A percentile compares a stretch with the other conserved stretches of the same genome.
Conservation (phyloP, 1,284 basidiomycete species). For the Bjerkandera adusta region DNA sequence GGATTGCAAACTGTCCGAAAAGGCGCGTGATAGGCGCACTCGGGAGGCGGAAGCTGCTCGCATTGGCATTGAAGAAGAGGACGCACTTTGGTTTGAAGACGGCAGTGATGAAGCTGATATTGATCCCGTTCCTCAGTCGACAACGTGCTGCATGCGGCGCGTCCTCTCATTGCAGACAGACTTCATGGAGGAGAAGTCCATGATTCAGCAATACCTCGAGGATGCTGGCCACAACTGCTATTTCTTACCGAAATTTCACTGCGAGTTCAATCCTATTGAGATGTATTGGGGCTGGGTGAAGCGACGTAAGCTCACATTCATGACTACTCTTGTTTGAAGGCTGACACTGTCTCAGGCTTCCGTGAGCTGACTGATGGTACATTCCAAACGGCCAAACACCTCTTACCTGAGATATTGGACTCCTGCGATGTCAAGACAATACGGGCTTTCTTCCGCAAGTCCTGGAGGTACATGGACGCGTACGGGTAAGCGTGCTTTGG, state of each 20-base stretch:
- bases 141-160: slow-evolving; percentile 20
- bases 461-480: slow-evolving; percentile 7
- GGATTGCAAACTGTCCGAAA: slow-evolving; percentile 12
- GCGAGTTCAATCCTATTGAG: slow-evolving; percentile 24
- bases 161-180: slow-evolving; percentile 21
- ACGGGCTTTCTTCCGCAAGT: slow-evolving; percentile 6
- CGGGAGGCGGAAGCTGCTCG: not conserved
- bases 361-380: slow-evolving; percentile 2
- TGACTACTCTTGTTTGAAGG: not conserved
- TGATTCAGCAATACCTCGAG: slow-evolving; percentile 8
- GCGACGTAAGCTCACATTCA: not conserved
- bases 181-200: slow-evolving; percentile 20
- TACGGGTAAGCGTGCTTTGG: slow-evolving; percentile 4
- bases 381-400: not conserved
- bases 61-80: not conserved
- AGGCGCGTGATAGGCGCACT: not conserved
- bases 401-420: slow-evolving; percentile 1
- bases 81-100: slow-evolving; percentile 1
- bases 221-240: slow-evolving; percentile 21
- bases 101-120: slow-evolving; percentile 1
- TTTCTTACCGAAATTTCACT: slow-evolving; percentile 19
- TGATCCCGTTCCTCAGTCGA: not conserved
- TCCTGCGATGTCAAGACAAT: slow-evolving; percentile 4
- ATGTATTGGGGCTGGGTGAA: slow-evolving; percentile 12
- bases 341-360: not conserved